Conservation (phyloP, 139 green algal species). For the Chlamydomonas sp. region DNA sequence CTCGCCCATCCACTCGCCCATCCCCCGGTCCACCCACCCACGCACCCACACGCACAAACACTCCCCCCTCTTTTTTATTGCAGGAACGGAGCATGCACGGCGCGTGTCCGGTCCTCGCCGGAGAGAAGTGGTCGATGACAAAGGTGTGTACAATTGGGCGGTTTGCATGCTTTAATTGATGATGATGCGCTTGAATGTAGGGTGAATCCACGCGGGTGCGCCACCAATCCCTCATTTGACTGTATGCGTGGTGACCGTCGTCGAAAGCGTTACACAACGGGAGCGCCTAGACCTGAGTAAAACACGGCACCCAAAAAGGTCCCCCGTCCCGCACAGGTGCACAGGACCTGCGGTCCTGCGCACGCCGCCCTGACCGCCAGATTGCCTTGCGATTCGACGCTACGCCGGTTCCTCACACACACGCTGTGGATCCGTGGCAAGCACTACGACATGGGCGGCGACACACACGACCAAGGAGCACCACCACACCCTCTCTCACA, state of each 20-base stretch:
- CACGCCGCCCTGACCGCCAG: not conserved
- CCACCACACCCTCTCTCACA: no score
- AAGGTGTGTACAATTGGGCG: slow-evolving; percentile 26
- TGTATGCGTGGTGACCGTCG: no score
- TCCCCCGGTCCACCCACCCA: not conserved
- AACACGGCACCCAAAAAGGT: no score
- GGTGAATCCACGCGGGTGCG: not conserved
- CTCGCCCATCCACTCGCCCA: not conserved
- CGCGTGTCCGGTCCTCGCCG: slow-evolving; percentile 59
- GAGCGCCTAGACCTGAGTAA: no score
- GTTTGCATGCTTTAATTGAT: not conserved
- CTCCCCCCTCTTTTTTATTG: not conserved
- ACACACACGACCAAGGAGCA: slow-evolving; percentile 17
- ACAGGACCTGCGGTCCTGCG: no score
- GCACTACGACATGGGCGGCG: slow-evolving; percentile 15
- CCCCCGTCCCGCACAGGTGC: not conserved
- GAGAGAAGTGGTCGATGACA: slow-evolving; percentile 44
- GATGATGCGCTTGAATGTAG: not conserved
- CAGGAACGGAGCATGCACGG: slow-evolving; percentile 50
- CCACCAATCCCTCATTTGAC: no score
- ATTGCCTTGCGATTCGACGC: not conserved
- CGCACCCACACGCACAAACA: not conserved
- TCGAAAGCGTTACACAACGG: no score
- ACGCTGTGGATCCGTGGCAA: slow-evolving; percentile 9
- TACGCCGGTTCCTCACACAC: not conserved